These are phyloP conservation scores for Aspergillus glaucus DNA, from an alignment of 2,329 filamentous ascomycete genomes.

Conservation along the genomic window DNA sequence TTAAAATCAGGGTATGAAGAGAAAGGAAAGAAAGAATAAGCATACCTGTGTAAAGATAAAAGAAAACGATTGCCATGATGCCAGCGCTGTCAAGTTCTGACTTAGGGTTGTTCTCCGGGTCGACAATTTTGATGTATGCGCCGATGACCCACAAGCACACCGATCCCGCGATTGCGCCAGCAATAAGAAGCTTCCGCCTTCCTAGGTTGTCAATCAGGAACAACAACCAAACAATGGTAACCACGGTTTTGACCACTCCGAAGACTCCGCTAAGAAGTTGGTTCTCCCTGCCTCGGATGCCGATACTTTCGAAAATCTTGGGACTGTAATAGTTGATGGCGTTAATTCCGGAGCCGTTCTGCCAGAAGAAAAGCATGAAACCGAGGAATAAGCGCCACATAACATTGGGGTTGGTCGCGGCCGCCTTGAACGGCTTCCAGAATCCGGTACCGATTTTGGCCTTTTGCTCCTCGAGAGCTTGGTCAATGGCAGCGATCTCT, in stretches of 20 bases:
- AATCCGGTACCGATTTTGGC: conserved; percentile 62
- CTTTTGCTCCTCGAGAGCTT: conserved; percentile 59
- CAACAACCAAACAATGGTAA: conserved; percentile 63
- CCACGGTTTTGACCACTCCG: conserved; percentile 64
- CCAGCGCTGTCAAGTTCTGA: conserved; percentile 20
- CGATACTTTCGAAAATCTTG: conserved; percentile 60
- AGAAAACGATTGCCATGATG: conserved; percentile 53
- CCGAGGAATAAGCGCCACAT: conserved; percentile 69
- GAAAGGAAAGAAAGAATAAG: too few relatives aligned
- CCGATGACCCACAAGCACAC: conserved; percentile 29
- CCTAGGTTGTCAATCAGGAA: conserved; percentile 61
- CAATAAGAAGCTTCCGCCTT: conserved; percentile 57
- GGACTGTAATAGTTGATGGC: conserved; percentile 74
- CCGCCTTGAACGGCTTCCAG: conserved; percentile 61
- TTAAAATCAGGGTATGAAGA: too few relatives aligned
- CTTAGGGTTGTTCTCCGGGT: conserved; percentile 22
- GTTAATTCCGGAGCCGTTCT: conserved; percentile 71
- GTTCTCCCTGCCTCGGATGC: conserved; percentile 50
- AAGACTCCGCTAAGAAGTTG: conserved; percentile 68
- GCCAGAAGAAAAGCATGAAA: conserved; percentile 69
- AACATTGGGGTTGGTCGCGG: conserved; percentile 50
- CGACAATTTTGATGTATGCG: conserved; percentile 28
- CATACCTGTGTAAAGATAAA: conserved; percentile 60
- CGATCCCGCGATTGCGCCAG: conserved; percentile 55
- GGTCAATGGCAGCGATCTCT: conserved; percentile 64